These are phyloP conservation scores for Pyronema domesticum DNA, from an alignment of 495 filamentous ascomycete genomes.

Conservation along the genomic window DNA sequence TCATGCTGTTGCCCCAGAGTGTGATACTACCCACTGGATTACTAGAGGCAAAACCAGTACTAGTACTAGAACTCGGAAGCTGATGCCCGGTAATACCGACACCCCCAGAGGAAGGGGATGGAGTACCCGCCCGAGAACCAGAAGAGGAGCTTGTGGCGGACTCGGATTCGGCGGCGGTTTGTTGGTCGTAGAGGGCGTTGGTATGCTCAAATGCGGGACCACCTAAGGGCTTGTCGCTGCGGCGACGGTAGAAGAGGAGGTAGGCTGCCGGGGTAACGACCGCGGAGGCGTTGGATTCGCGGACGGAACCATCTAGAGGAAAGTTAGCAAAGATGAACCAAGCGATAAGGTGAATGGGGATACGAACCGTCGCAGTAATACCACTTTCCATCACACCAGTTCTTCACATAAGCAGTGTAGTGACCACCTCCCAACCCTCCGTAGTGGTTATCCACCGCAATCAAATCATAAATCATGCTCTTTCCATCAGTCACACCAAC, in stretches of 20 bases:
- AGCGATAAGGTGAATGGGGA: neutral
- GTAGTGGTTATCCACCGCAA: slow-evolving; percentile 88
- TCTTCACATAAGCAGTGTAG: slow-evolving; percentile 86
- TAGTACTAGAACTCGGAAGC: neutral
- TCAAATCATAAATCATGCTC: slow-evolving; percentile 69
- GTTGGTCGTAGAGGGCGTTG: slow-evolving; percentile 17
- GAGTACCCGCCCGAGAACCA: neutral
- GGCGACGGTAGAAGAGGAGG: slow-evolving; percentile 87
- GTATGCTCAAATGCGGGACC: slow-evolving; percentile 44
- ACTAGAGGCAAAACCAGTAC: neutral
- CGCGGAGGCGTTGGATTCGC: slow-evolving; percentile 32
- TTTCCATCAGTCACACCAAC: slow-evolving; percentile 69
- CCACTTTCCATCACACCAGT: slow-evolving; percentile 72
- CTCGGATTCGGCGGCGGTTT: slow-evolving; percentile 5
- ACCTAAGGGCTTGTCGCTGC: slow-evolving; percentile 55
- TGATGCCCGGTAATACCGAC: neutral
- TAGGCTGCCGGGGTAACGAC: slow-evolving; percentile 62
- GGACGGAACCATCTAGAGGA: slow-evolving; percentile 48
- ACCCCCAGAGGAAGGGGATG: neutral
- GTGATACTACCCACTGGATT: neutral
- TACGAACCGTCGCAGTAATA: slow-evolving; percentile 85
- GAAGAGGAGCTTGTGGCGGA: no score
- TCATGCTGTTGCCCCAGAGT: neutral
- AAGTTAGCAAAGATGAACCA: slow-evolving; percentile 14
- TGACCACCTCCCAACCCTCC: slow-evolving; percentile 84